Evolutionary conservation across 2,329 filamentous ascomycete species (phyloP).

Genomic region (Penicillium frequentans): DNA sequence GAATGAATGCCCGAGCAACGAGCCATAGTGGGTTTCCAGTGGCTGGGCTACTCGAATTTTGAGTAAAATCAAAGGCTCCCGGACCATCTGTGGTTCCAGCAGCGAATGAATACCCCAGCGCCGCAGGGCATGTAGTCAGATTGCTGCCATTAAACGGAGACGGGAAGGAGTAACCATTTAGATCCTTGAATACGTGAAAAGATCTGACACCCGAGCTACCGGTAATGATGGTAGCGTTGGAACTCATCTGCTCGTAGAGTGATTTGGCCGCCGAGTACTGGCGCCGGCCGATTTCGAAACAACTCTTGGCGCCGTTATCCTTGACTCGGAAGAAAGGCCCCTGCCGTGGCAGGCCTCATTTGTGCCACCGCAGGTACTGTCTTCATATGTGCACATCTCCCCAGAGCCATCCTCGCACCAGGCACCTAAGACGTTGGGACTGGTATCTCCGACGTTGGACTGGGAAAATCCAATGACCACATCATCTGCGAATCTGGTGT

Average conservation of each 20-base stretch:
- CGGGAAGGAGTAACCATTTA: constrained; percentile 71
- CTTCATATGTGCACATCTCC: constrained; percentile 55
- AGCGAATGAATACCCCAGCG: constrained; percentile 88
- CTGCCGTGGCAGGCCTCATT: constrained; percentile 47
- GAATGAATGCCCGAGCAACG: constrained; percentile 70
- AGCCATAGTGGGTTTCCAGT: constrained; percentile 77
- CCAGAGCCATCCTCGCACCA: constrained; percentile 86
- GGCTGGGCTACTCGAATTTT: constrained; percentile 73
- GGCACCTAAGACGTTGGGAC: constrained; percentile 82
- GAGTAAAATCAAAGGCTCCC: constrained; percentile 89
- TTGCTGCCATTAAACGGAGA: constrained; percentile 66
- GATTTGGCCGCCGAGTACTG: constrained; percentile 46
- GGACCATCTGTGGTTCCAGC: constrained; percentile 91
- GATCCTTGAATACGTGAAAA: constrained; percentile 82
- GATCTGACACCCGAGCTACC: constrained; percentile 69
- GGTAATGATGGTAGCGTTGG: constrained; percentile 43
- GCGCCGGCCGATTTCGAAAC: constrained; percentile 50
- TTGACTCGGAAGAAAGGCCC: constrained; percentile 45
- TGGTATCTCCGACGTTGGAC: constrained; percentile 86
- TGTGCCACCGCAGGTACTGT: constrained; percentile 70
- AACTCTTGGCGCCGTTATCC: constrained; percentile 50
- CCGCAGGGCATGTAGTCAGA: constrained; percentile 75
- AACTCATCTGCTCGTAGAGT: constrained; percentile 59
- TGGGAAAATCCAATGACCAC: constrained; percentile 94
- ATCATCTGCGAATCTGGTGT: constrained; percentile 57